phyloP scores from a whole-genome alignment of 768 basidiomycete genomes.

The Hericium alpestre region DNA sequence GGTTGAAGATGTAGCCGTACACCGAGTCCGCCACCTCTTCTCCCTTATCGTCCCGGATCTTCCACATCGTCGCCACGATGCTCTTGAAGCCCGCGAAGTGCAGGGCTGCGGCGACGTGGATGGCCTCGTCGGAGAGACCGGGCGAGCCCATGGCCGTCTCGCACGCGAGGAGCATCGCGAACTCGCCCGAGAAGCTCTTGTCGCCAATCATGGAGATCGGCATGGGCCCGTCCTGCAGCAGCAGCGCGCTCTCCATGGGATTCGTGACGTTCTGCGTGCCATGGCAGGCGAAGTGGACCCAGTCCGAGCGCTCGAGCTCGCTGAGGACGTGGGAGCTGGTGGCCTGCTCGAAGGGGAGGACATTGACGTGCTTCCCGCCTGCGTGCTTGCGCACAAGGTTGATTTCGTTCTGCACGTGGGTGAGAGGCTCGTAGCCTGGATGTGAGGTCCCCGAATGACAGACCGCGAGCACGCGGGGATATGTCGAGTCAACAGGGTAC shows the following conservation, averaged over 20 bases:
- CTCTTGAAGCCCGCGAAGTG: conserved; percentile 4
- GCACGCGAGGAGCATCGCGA: conserved; percentile 1
- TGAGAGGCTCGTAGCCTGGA: neutral
- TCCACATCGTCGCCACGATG: conserved; percentile 8
- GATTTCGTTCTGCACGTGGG: neutral
- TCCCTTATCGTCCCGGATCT: conserved; percentile 1
- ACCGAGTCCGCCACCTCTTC: neutral
- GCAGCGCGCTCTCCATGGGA: conserved; percentile 7
- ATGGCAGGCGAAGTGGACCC: conserved; percentile 12
- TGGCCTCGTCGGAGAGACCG: conserved; percentile 2
- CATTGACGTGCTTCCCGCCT: neutral
- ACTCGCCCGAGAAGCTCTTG: conserved; percentile 5
- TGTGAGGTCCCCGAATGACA: neutral
- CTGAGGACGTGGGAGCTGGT: conserved; percentile 1
- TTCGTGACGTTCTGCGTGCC: conserved; percentile 5
- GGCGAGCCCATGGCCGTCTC: conserved; percentile 5
- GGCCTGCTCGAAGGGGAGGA: neutral
- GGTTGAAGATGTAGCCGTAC: neutral
- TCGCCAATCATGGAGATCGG: conserved; percentile 5
- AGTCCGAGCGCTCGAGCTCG: neutral
- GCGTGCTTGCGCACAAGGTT: neutral
- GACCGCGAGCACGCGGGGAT: neutral
- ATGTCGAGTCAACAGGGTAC: neutral
- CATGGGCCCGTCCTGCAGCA: conserved; percentile 5
- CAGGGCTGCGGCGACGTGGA: conserved; percentile 6